Conservation (phyloP, 352 stramenopile genomes). For the Phytophthora crassamura region DNA sequence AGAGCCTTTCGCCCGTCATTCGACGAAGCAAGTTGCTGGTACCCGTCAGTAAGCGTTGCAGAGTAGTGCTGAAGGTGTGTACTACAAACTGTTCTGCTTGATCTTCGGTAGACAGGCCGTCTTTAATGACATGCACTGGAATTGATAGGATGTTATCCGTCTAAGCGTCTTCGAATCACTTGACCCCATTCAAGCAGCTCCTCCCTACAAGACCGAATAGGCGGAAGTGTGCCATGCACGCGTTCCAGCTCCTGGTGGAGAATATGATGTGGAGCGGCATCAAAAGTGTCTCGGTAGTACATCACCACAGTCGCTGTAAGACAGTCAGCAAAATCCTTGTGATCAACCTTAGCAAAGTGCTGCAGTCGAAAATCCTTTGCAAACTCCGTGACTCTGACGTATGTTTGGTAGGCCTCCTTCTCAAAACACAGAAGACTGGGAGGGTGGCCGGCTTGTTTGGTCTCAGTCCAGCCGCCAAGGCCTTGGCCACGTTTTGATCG, state of each 20-base stretch:
- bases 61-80: no score
- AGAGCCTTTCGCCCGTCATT: no score
- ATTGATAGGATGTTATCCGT: no score
- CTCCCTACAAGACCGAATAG: no score
- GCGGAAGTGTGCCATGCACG: no score
- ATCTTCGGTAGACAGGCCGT: no score
- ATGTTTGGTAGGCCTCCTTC: background rate
- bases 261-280: constrained; percentile 3
- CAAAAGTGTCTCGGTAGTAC: constrained; percentile 9
- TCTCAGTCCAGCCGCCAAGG: constrained; percentile 24
- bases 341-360: constrained; percentile 2
- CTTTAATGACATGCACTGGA: no score
- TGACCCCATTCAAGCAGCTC: no score
- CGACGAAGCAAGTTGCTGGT: no score
- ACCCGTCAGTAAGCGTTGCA: no score
- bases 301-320: constrained; percentile 16
- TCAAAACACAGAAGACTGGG: constrained; percentile 18
- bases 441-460: constrained; percentile 5
- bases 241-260: background rate
- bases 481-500: constrained; percentile 26
- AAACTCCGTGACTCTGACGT: background rate
- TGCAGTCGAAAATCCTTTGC: background rate
- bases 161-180: no score
- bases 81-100: no score
- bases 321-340: constrained; percentile 13